These are phyloP conservation scores for Lactarius indigo DNA, from an alignment of 768 basidiomycete genomes.

Conservation along the genomic window DNA sequence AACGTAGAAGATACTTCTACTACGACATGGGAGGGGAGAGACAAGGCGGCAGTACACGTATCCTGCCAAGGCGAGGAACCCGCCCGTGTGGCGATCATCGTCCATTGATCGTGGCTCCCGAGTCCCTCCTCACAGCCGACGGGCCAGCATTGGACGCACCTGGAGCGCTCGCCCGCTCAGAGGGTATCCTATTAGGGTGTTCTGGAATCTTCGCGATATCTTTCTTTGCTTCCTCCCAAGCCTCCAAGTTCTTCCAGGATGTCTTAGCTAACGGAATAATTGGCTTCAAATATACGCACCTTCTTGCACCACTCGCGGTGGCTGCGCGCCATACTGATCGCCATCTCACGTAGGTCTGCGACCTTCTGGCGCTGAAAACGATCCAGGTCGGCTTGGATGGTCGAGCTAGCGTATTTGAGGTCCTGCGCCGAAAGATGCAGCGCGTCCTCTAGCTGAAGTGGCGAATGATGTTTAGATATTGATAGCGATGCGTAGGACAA, in stretches of 20 bases:
- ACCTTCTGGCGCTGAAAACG: conserved; percentile 99
- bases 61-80: neutral
- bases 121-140: conserved; percentile 54
- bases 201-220: conserved; percentile 89
- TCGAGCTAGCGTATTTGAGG: conserved; percentile 92
- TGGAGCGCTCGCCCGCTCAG: conserved; percentile 33
- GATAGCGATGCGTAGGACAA: neutral
- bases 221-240: conserved; percentile 93
- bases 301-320: conserved; percentile 98
- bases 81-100: conserved; percentile 31
- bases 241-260: conserved; percentile 77
- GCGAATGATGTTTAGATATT: conserved; percentile 15
- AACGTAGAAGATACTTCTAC: conserved; percentile 4
- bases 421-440: conserved; percentile 90
- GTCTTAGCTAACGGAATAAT: conserved; percentile 3
- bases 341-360: conserved; percentile 91
- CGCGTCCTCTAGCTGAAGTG: conserved; percentile 83
- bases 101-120: conserved; percentile 69
- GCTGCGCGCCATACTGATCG: conserved; percentile 81
- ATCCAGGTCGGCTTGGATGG: conserved; percentile 96
- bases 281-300: conserved; percentile 41
- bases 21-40: neutral
- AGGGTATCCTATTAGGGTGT: conserved; percentile 74
- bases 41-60: neutral
- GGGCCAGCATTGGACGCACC: conserved; percentile 12